A percentile compares a stretch with the other conserved stretches of the same genome.
phyloP scores from a whole-genome alignment of 2,329 filamentous ascomycete genomes.

The Cercospora zeae-maydis region DNA sequence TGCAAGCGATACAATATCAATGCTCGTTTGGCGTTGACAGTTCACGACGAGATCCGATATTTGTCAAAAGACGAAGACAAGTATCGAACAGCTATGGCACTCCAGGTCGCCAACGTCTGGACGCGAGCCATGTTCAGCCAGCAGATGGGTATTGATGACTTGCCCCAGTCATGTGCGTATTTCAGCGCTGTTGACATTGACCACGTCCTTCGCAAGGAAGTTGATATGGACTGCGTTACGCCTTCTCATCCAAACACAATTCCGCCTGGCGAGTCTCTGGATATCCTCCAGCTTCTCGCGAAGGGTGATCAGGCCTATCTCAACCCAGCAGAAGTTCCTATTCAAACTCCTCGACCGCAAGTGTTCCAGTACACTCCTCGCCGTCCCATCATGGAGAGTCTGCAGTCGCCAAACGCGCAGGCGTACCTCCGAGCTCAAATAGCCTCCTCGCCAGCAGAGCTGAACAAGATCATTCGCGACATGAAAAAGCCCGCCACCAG shows the following conservation, averaged over 20 bases:
- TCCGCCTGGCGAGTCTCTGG: slow-evolving; percentile 77
- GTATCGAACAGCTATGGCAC: slow-evolving; percentile 84
- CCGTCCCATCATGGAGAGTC: slow-evolving; percentile 71
- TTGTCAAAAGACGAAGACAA: slow-evolving; percentile 80
- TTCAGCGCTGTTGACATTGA: slow-evolving; percentile 96
- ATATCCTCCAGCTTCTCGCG: slow-evolving; percentile 72
- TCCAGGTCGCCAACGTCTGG: slow-evolving; percentile 94
- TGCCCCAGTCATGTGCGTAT: slow-evolving; percentile 90
- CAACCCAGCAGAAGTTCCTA: slow-evolving; percentile 60
- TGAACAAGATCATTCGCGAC: slow-evolving; percentile 43
- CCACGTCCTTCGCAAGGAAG: slow-evolving; percentile 92
- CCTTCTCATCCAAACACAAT: slow-evolving; percentile 79
- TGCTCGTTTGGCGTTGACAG: slow-evolving; percentile 84
- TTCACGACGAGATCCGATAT: slow-evolving; percentile 97
- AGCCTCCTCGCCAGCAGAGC: slow-evolving; percentile 66
- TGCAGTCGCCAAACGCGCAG: slow-evolving; percentile 40
- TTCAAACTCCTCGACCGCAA: slow-evolving; percentile 57
- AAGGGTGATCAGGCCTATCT: slow-evolving; percentile 68
- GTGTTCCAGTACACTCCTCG: slow-evolving; percentile 66
- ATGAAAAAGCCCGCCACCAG: slow-evolving; percentile 12
- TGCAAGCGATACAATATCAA: slow-evolving; percentile 78
- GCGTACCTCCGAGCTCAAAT: slow-evolving; percentile 82
- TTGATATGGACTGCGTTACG: slow-evolving; percentile 95
- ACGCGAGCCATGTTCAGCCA: slow-evolving; percentile 96
- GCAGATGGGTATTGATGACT: slow-evolving; percentile 91